Evolutionary conservation across 768 basidiomycete genomes (phyloP), one percentile per base, ranked within the genome.

Genomic region (Hemileccinum impolitum): DNA sequence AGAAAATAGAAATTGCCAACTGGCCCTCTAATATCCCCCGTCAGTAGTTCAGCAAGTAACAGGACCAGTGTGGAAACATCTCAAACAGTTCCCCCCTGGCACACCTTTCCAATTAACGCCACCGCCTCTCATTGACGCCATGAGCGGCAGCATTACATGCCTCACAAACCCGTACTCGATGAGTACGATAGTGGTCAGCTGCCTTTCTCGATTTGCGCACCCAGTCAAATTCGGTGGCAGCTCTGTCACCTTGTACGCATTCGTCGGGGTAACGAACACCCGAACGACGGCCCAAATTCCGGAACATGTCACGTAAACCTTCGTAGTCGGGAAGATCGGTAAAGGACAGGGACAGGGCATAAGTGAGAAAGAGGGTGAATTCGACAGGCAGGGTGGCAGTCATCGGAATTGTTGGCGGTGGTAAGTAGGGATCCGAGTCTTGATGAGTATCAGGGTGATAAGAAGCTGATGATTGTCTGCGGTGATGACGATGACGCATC

Each of bases 241-340:
- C 39, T 36, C 58, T 53, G 11, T 61, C 60, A 0, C 51, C 60
- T 23, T 42, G 48, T 37, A 31, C 44, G 28, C 43, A 43, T 52
- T 64, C 62, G 17, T 64, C 59, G 0, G 57, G 48, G 43, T 69
- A 69, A 47, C 74, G 72, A 7, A 82, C 69, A 1, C 76, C 79
- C n/a, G 76, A 66, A 9, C 78, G 73, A 50, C 71, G 73, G 1
- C 78, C 83, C 11, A 85, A 61, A 4, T 76, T 78, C 14, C 77
- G 75, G 66, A 93, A 90, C 39, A 91, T 76, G 39, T 77, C 79
- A 37, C 90, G 77, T 19, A 93, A 72, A 23, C 90, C 90, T 38
- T 83, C 85, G 59, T 94, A 94, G 67, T 94, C 92, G 10, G 91
- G 92, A 35, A 90, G 75, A 71, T 94, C 91, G 60, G 89, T 89